These are phyloP conservation scores for Fraxinus ornus DNA, from an alignment of 305 asterid genomes.

Conservation along the genomic window DNA sequence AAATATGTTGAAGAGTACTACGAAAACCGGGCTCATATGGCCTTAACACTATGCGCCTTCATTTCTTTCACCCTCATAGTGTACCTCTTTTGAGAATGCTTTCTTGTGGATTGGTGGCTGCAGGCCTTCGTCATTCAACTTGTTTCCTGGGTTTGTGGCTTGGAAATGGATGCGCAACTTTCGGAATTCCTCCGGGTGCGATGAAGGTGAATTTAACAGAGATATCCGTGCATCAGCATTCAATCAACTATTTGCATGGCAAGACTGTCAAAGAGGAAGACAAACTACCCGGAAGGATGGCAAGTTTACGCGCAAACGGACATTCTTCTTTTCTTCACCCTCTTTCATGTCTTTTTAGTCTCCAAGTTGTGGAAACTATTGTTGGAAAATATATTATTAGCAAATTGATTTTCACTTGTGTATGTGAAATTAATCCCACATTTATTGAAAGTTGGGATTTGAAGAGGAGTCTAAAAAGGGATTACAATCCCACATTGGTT, in stretches of 20 bases:
- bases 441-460: too few relatives aligned
- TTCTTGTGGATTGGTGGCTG: constrained; percentile 44
- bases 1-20: constrained; percentile 34
- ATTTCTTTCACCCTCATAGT: constrained; percentile 32
- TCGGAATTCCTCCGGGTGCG: constrained; percentile 15
- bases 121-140: constrained; percentile 39
- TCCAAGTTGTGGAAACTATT: too few relatives aligned
- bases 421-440: too few relatives aligned
- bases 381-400: too few relatives aligned
- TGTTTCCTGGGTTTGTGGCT: constrained; percentile 34
- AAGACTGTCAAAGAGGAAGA: constrained; percentile 33
- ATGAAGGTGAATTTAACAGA: constrained; percentile 27
- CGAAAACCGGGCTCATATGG: constrained; percentile 22
- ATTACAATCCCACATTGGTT: too few relatives aligned
- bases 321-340: not conserved
- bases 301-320: constrained; percentile 24
- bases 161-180: constrained; percentile 18
- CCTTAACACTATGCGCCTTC: constrained; percentile 19
- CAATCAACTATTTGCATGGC: constrained; percentile 31
- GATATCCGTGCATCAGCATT: constrained; percentile 25
- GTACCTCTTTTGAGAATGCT: constrained; percentile 36
- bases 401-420: too few relatives aligned
- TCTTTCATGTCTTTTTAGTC: too few relatives aligned
- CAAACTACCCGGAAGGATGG: constrained; percentile 22
- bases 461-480: too few relatives aligned